Percentiles rank a stretch among this genome's conserved stretches.
Conservation (phyloP, 495 filamentous ascomycete genomes). For the Aspergillus funiculosus region DNA sequence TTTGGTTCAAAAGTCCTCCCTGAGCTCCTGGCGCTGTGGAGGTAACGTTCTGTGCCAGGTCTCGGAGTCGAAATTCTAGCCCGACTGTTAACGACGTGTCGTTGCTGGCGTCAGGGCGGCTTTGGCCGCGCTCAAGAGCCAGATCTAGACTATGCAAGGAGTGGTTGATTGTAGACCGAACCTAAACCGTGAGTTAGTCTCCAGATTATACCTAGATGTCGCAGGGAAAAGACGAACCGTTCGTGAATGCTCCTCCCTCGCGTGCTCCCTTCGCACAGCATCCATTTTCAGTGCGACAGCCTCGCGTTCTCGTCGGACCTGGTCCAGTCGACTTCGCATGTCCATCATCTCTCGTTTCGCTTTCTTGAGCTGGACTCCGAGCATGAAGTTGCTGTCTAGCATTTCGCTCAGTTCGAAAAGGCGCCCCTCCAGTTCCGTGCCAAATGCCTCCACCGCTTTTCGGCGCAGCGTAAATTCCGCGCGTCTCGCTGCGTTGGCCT, state of each 20-base stretch:
- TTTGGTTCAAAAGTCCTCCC: conserved; percentile 39
- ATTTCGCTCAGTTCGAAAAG: conserved; percentile 48
- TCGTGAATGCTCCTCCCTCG: conserved; percentile 34
- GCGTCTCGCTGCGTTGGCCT: conserved; percentile 31
- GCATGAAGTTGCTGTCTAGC: conserved; percentile 59
- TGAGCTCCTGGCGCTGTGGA: conserved; percentile 32
- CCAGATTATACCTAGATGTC: neutral
- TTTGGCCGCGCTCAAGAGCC: conserved; percentile 41
- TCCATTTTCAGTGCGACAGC: conserved; percentile 64
- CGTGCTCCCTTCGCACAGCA: conserved; percentile 55
- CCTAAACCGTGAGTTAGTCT: conserved; percentile 23
- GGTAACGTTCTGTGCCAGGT: conserved; percentile 39
- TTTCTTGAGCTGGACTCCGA: conserved; percentile 56
- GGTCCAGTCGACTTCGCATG: conserved; percentile 59
- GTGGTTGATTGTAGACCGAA: conserved; percentile 41
- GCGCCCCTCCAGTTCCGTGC: conserved; percentile 58
- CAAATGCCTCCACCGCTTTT: conserved; percentile 62
- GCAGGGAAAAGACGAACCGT: conserved; percentile 25
- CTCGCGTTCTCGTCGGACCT: conserved; percentile 58
- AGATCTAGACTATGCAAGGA: conserved; percentile 42
- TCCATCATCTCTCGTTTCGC: conserved; percentile 59
- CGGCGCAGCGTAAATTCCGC: conserved; percentile 56
- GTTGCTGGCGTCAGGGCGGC: conserved; percentile 17
- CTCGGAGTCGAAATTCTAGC: conserved; percentile 41
- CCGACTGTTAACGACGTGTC: conserved; percentile 28